Evolutionary conservation across 2,329 filamentous ascomycete species (phyloP), one percentile per base, ranked within the genome.

Genomic region (Cercospora nicotianae): DNA sequence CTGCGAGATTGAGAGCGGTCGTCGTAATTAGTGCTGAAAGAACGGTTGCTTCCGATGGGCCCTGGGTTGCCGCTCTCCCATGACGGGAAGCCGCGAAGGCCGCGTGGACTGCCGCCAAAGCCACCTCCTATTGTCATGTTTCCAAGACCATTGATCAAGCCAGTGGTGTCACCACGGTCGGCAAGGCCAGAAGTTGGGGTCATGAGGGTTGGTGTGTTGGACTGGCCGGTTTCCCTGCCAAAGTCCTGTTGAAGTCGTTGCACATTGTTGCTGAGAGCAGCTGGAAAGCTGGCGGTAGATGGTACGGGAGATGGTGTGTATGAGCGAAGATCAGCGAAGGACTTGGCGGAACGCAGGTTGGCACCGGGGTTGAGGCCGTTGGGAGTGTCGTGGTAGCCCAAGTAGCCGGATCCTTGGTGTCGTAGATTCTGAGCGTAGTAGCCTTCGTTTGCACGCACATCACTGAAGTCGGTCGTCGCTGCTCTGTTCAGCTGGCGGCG

Each of bases 391-490:
- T 94, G 89, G 67, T 95, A 89, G 77, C 82, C 82, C 42, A 98
- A 84, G n/a, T 94, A 93, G 31, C 86, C 87, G 12, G 91, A 92
- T 30, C 90, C 90, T 73, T 94, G 92, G 71, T 94, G 89, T 23
- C 91, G 90, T 67, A 97, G 86, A 2, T 91, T 87, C 74, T 90
- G 87, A 75, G 89, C 89, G 72, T 93, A 94, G 72, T 90, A 90
- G 72, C 87, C 89, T 20, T 89, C 89, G 23, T 91, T 90, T 69
- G 90, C 91, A 64, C 91, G 87, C 62, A 91, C 88, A 70, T 93
- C 91, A 72, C 92, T 93, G 80, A 98, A 98, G 80, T 98, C 95
- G 72, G 96, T 97, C 2, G 95, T 98, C n/a, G 95, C 95, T 16
- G 95, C 94, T 70, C 95, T 90, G 82, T 93, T 97, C 39, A 99